Evolutionary conservation across 2,329 filamentous ascomycete genomes (phyloP), one percentile per base, ranked within the genome.

Genomic region (Chrysoporthe deuterocubensis): DNA sequence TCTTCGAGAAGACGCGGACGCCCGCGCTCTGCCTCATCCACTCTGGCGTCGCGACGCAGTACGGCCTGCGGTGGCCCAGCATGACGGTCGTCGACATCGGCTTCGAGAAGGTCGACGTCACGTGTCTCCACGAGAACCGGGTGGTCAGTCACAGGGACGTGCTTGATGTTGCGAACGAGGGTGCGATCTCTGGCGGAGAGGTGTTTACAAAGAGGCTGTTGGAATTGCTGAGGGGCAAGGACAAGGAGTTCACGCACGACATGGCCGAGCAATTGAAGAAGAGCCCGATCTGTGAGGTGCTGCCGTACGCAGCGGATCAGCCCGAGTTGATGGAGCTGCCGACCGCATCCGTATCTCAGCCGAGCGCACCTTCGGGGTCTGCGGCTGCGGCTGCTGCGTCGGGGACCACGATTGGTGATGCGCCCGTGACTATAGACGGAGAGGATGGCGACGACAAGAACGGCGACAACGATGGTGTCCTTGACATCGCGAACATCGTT

Each of bases 1-100:
- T 98, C 71, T 99, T 99, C 75, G 96, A 99, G 80, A 96, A 96
- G 80, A 97, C 97, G 76, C 96, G 95, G 81, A 96, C 93, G 0
- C 96, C 96, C 0, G 94, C 93, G 0, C 91, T 99, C 63, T 94
- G 92, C 73, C 85, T 98, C 71, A 91, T 99, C 82, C 92, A 98
- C 79, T 91, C 93, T 73, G 94, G 93, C 3, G 81, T 96, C 59
- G 94, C 96, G 37, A 92, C 93, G 0, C 90, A 96, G 67, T 98
- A 96, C 75, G 94, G 93, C 13, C 86, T 94, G 42, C 88, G 87
- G 77, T 86, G 84, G 82, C 85, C 90, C 43, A 93, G 88, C 73
- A 90, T 96, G 74, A 96, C 93, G 0, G 88, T 99, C 26, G 85
- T 99, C 34, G 96, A 99, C 77, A 91, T 99, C 69, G 96, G 96